Percentiles rank a stretch among this genome's conserved stretches.
These are phyloP conservation scores for Breynia disticha DNA, from an alignment of 441 rosid genomes.

Conservation along the genomic window DNA sequence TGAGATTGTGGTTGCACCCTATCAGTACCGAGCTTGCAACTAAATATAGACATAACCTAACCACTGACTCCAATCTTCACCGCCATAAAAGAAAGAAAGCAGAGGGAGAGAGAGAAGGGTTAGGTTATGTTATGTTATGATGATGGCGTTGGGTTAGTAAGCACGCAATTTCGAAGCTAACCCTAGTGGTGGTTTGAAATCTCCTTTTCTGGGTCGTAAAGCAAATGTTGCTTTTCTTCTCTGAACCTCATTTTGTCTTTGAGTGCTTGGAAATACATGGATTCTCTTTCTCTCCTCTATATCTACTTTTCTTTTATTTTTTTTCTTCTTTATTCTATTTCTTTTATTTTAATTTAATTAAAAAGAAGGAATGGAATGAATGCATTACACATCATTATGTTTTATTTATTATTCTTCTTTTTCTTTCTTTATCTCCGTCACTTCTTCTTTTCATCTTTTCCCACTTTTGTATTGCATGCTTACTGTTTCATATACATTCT, in stretches of 20 bases:
- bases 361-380: neutral
- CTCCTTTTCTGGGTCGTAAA: conserved; percentile 72
- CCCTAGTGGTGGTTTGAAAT: conserved; percentile 44
- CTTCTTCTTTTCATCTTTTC: neutral
- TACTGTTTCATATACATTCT: neutral
- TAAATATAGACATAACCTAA: conserved; percentile 50
- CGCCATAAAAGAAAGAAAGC: conserved; percentile 11
- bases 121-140: neutral
- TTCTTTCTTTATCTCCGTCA: conserved; percentile 4
- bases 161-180: conserved; percentile 55
- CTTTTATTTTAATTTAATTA: conserved; percentile 15
- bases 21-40: conserved; percentile 25
- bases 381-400: conserved; percentile 5
- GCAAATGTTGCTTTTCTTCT: conserved; percentile 68
- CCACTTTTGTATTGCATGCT: neutral
- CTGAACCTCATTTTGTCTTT: conserved; percentile 74
- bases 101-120: conserved; percentile 14
- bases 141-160: conserved; percentile 17
- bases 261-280: conserved; percentile 70
- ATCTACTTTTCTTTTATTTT: conserved; percentile 14
- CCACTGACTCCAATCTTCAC: conserved; percentile 1
- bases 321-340: conserved; percentile 8
- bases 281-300: conserved; percentile 39
- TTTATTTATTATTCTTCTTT: conserved; percentile 8
- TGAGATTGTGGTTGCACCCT: conserved; percentile 37